These are phyloP conservation scores for Sphagnurus paluster DNA, from an alignment of 1,284 basidiomycete species.

Conservation along the genomic window DNA sequence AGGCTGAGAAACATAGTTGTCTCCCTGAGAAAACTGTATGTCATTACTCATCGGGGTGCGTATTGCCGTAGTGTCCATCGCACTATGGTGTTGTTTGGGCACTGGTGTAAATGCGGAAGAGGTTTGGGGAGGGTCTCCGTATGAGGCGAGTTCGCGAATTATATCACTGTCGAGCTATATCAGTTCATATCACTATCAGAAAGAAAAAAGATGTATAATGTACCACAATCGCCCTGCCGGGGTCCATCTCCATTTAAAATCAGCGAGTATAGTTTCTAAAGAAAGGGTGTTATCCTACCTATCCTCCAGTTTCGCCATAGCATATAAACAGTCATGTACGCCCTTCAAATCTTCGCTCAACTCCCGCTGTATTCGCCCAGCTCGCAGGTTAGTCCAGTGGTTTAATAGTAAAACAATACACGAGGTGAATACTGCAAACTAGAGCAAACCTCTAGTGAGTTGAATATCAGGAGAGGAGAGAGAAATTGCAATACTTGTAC, in stretches of 20 bases:
- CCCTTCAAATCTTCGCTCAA: slow-evolving; percentile 15
- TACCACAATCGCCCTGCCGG: slow-evolving; percentile 16
- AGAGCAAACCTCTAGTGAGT: neutral
- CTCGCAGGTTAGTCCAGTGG: slow-evolving; percentile 17
- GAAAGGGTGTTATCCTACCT: slow-evolving; percentile 4
- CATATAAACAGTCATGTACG: slow-evolving; percentile 16
- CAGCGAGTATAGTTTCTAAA: neutral
- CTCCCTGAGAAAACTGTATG: too few species aligned
- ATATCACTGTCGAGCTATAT: slow-evolving; percentile 12
- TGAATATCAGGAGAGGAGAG: neutral
- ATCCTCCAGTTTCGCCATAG: slow-evolving; percentile 13
- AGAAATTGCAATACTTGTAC: slow-evolving; percentile 19
- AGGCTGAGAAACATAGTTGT: too few species aligned
- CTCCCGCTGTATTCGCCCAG: slow-evolving; percentile 4
- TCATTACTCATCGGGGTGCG: too few species aligned
- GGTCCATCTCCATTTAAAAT: slow-evolving; percentile 10
- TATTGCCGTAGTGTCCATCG: neutral
- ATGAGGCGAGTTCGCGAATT: slow-evolving; percentile 13
- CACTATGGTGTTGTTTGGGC: neutral
- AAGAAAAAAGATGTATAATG: neutral
- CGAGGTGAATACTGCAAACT: slow-evolving; percentile 19
- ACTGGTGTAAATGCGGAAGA: neutral
- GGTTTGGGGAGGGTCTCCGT: slow-evolving; percentile 5
- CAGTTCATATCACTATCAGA: neutral
- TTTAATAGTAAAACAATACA: slow-evolving; percentile 19